These are phyloP conservation scores for Prunus mongolica DNA, from an alignment of 306 rosid genomes.

Conservation along the genomic window DNA sequence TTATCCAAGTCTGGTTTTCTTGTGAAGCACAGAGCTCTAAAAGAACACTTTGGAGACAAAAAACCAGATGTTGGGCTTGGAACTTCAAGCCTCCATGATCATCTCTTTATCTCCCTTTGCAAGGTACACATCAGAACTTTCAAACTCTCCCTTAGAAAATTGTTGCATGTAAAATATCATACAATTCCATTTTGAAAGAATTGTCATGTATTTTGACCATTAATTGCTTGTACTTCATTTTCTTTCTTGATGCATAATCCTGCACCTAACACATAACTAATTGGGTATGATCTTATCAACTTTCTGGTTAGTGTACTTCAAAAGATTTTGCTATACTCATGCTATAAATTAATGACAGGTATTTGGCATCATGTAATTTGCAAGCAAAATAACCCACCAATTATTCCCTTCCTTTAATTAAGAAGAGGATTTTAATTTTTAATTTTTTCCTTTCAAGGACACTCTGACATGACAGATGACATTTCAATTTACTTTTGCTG, in stretches of 20 bases:
- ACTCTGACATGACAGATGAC: neutral
- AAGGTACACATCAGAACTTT: conserved; percentile 42
- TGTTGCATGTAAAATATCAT: neutral
- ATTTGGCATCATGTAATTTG: too few relatives aligned
- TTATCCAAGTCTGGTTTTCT: conserved; percentile 48
- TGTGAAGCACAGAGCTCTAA: conserved; percentile 62
- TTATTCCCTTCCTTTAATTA: neutral
- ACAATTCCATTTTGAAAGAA: neutral
- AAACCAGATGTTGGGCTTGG: conserved; percentile 79
- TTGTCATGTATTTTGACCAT: neutral
- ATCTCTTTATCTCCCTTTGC: conserved; percentile 67
- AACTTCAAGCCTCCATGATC: conserved; percentile 52
- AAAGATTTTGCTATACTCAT: neutral
- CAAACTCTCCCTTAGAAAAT: neutral
- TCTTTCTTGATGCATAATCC: neutral
- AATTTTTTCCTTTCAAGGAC: neutral
- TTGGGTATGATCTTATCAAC: neutral
- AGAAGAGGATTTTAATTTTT: neutral
- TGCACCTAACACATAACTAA: neutral
- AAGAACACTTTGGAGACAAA: conserved; percentile 60
- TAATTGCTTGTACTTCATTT: neutral
- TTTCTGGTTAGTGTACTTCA: neutral
- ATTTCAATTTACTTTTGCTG: neutral
- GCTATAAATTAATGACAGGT: too few relatives aligned
- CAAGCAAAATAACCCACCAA: neutral